Evolutionary conservation across 176 grass and related monocot genomes (phyloP), one percentile per base, ranked within the genome.

Genomic region (Paspalum notatum): DNA sequence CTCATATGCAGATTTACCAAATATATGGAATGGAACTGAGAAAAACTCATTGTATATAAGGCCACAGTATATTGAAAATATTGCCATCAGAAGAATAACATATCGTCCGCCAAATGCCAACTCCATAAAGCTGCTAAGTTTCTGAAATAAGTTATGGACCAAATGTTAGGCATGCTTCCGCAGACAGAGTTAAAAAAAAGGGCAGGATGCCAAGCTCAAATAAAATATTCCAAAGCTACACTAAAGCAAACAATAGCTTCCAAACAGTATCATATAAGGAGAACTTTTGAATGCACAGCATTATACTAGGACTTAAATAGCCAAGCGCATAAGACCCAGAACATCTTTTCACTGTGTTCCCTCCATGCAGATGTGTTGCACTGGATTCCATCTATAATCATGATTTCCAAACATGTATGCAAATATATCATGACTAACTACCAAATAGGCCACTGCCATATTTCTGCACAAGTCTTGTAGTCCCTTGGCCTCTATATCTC

Each of bases 41-140:
- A 99, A 99, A 60, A 99, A 99, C 51, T 99, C 97, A 32, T 99
- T 99, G 82, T 99, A 99, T 93, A 99, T 84, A 80, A 99, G 86
- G 45, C 97, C 97, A 90, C 97, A 99, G 68, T 99, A 99, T 91
- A 99, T 99, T 85, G 97, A 99, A 81, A 99, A 99, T 65, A 99
- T 71, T 70, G 97, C 88, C 97, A 99, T 99, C 87, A 99, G 75
- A 89, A 99, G 91, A 82, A 99, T 88, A 79, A 99, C 87, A 88
- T 99, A 99, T 66, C 97, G 90, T 64, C 97, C 97, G 48, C 97
- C 97, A 88, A 99, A 99, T 80, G 97, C 97, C 90, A 99, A 91
- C 76, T 99, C 97, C 97, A 83, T 93, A 89, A 99, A 99, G 82
- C 97, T 99, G 38, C 80, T 85, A 17, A 99, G 97, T 78, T 99